Base-by-base conservation (phyloP, 2,329 filamentous ascomycete genomes). In the Claviceps digitariae region DNA sequence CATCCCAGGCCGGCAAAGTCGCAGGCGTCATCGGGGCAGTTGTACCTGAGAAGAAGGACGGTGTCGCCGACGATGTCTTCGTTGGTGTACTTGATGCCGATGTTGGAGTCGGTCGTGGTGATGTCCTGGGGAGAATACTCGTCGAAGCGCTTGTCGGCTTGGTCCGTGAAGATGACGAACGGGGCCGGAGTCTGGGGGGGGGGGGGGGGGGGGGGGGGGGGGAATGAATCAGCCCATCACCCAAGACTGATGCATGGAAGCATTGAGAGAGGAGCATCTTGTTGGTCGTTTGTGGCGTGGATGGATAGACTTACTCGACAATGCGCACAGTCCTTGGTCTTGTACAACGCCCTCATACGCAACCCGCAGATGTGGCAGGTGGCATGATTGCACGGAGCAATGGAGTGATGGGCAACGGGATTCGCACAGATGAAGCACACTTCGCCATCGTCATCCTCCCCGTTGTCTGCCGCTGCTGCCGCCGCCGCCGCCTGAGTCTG, bases 391-490 rank as follows among this genome's bases (percentile, higher is more conserved):
- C 93, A 98, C 21, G 93, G 91, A 34, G 90, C 83, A 58, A 98
- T 82, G 10, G 90, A 86, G 61, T 88, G 83, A 72, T 97, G 90
- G 49, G 86, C 82, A 48, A 98, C 84, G 2, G 84, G 81, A 59
- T 90, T 95, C 54, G 93, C 91, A 70, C 93, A 98, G 64, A 98
- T 98, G 70, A 97, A 97, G 79, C 93, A 98, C 56, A 96, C 79
- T 57, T 96, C 90, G 27, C 77, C 84, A 29, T 78, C 79, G 48
- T 79, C 79, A 3, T 69, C 72, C 56, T 68, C 27, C n/a, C n/a
- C 64, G 50, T 62, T 62, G 44, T 62, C 57, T 25, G 29, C 63
- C 55, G 51, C 62, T 60, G 54, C 64, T 55, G 34, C 60, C 54
- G 55, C 55, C 12, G 48, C 54, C 10, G 58, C 52, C 17, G 55